A percentile compares a stretch with the other conserved stretches of the same genome.
Evolutionary conservation across 805 yeast genomes (phyloP).

Genomic region (Torulaspora maleeae): DNA sequence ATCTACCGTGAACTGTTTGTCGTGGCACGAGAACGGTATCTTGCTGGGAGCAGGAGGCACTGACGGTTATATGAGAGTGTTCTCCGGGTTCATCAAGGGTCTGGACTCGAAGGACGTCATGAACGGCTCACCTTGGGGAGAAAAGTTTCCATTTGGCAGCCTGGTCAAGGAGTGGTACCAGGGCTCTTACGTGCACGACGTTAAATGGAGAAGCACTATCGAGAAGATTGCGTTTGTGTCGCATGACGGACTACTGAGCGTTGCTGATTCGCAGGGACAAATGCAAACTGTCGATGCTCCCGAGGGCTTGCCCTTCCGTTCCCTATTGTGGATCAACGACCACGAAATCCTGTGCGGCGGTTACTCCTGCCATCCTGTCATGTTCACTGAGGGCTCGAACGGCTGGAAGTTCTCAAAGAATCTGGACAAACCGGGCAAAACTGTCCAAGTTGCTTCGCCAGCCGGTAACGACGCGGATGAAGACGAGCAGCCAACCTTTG

Average conservation of each 20-base stretch:
- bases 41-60: constrained; percentile 87
- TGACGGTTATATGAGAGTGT: constrained; percentile 87
- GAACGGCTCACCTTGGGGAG: constrained; percentile 80
- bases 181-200: constrained; percentile 91
- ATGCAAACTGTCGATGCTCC: constrained; percentile 26
- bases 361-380: constrained; percentile 84
- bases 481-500: constrained; percentile 45
- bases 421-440: constrained; percentile 46
- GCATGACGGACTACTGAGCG: constrained; percentile 79
- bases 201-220: constrained; percentile 76
- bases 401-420: constrained; percentile 59
- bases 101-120: constrained; percentile 59
- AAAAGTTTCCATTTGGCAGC: constrained; percentile 91
- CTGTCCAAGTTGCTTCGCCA: constrained; percentile 6
- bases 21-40: constrained; percentile 93
- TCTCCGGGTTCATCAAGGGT: constrained; percentile 83
- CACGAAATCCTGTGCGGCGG: constrained; percentile 80
- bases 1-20: constrained; percentile 74
- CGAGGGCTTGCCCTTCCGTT: constrained; percentile 67
- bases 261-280: constrained; percentile 54
- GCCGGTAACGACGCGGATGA: constrained; percentile 47
- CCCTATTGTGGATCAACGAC: constrained; percentile 66
- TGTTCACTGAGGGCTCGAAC: constrained; percentile 65
- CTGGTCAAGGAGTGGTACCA: constrained; percentile 42
- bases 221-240: constrained; percentile 74